Evolutionary conservation across 2,329 filamentous ascomycete genomes (phyloP), one percentile per base, ranked within the genome.

Genomic region (Microdochium paspali): DNA sequence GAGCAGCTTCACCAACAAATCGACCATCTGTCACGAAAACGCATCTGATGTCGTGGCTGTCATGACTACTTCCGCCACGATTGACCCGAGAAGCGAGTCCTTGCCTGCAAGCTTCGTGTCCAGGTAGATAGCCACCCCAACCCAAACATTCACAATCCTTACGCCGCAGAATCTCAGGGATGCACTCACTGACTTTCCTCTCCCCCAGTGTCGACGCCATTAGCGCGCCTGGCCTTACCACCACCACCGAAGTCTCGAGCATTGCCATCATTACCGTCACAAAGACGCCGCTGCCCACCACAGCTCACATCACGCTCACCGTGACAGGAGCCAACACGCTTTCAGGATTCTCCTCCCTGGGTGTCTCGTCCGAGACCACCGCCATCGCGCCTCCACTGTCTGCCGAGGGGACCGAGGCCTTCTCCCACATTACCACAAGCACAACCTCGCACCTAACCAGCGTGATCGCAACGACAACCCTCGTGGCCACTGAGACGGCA

Each of bases 201-300:
- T 18, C 5, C 10, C 18, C 9, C 18, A 40, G 35, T 21, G 35
- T 40, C 23, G 35, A 40, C 23, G n/a, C 35, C 4, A 18, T 40
- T 5, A 40, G n/a, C 3, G 35, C 35, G n/a, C n/a, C n/a, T n/a
- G n/a, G n/a, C 35, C 20, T n/a, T 21, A 21, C 35, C 6, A 3
- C 35, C 35, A 21, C 5, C 15, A 35, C 7, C 31, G 10, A 35
- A n/a, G 15, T 5, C 6, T 21, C 35, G 6, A 20, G 23, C 13
- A 40, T 7, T 12, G 20, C 18, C n/a, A 21, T 12, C 15, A 20
- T 40, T 20, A 40, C 35, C 3, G 18, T 40, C 35, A 40, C 35
- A 6, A n/a, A 40, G 18, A n/a, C 50, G 5, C 52, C 53, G 4
- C 3, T 21, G 21, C 28, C 49, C n/a, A 52, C 48, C 21, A 46